Evolutionary conservation across 2,329 filamentous ascomycete genomes (phyloP), one percentile per base, ranked within the genome.

Genomic region (Alternaria tenuissima): DNA sequence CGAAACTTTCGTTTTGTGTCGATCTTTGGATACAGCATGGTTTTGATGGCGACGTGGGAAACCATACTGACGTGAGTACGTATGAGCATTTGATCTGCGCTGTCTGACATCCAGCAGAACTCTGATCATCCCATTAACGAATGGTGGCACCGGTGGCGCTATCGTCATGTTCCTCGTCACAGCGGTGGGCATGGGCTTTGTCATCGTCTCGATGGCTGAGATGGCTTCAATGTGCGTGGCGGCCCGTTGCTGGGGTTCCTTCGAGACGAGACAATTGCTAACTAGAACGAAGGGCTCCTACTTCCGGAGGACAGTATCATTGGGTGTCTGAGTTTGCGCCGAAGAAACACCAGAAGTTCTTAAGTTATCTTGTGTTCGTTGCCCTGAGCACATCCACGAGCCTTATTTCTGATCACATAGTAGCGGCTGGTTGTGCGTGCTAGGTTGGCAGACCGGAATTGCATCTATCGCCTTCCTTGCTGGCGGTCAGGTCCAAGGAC

Each of bases 401-500:
- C 2, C 9, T 32, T 20, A 9, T 32, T 3, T 22, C 28, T 47
- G 14, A 47, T 11, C 11, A 20, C n/a, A 18, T 47, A 47, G 6
- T 16, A 47, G 43, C 20, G 80, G 81, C 9, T 82, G 80, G 81
- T 71, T 80, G 4, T 78, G 76, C 39, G 77, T 80, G 0, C 63
- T 80, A 4, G 79, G 78, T 11, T 81, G 79, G 79, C 79, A 81
- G 55, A 77, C 78, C 6, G 71, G 66, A 58, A 72, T 66, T 61
- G 78, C 77, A 1, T 69, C 69, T 11, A 68, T 69, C 16, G 68
- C 66, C 5, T 79, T 72, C 52, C 63, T 76, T 1, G 66, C 68
- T 14, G 71, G 67, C n/a, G 68, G 67, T 7, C 68, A 75, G 51
- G 71, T 76, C 24, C 71, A 76, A 63, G 75, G 75, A 0, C 67